Conservation (phyloP, 2,329 filamentous ascomycete genomes). For the Aspergillus sp. region DNA sequence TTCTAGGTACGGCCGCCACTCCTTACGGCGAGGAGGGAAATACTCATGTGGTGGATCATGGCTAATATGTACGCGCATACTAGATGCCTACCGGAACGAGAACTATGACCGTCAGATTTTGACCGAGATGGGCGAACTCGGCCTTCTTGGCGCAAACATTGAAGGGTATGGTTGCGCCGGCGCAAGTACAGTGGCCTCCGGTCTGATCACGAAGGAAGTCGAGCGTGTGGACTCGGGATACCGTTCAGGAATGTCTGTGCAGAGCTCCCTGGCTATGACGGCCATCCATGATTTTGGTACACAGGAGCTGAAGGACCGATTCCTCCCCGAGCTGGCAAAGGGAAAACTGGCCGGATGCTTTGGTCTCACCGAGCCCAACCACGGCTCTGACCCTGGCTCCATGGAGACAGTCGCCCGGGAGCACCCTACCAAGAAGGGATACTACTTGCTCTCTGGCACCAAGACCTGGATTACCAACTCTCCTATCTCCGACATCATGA, state of each 20-base stretch:
- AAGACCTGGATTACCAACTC: slow-evolving; percentile 98
- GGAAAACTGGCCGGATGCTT: slow-evolving; percentile 83
- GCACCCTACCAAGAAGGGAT: slow-evolving; percentile 81
- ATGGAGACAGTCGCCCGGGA: slow-evolving; percentile 88
- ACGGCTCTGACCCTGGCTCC: slow-evolving; percentile 85
- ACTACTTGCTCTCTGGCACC: slow-evolving; percentile 73
- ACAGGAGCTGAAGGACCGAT: slow-evolving; percentile 83
- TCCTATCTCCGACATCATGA: slow-evolving; percentile 78
- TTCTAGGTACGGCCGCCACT: slow-evolving; percentile 66
- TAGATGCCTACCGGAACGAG: slow-evolving; percentile 85
- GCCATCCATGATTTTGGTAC: slow-evolving; percentile 86
- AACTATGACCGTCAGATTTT: slow-evolving; percentile 83
- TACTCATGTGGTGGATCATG: not conserved
- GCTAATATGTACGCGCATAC: not conserved
- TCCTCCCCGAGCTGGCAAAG: slow-evolving; percentile 77
- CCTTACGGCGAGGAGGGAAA: not conserved
- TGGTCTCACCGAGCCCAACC: slow-evolving; percentile 88
- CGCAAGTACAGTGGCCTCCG: slow-evolving; percentile 83
- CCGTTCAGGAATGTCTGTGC: slow-evolving; percentile 88
- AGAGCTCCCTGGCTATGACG: slow-evolving; percentile 91
- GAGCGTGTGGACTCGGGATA: slow-evolving; percentile 91
- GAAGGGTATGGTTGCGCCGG: slow-evolving; percentile 87
- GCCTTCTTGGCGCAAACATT: slow-evolving; percentile 83
- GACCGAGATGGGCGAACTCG: slow-evolving; percentile 88
- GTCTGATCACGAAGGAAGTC: slow-evolving; percentile 84